phyloP scores from a whole-genome alignment of 805 yeast species.

The Spathaspora sp. region DNA sequence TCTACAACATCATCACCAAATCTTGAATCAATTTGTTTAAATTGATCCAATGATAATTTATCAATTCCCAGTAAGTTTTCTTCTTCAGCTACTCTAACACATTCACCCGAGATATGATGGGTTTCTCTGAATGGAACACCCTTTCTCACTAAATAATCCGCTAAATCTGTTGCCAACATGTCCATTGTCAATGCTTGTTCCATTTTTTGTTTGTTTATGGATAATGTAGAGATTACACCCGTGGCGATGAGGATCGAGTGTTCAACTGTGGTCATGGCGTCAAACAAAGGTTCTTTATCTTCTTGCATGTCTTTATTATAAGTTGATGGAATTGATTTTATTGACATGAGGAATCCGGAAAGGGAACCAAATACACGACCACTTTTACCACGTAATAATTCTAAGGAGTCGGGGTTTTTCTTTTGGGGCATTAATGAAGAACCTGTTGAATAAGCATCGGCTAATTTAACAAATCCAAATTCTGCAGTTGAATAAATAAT shows the following conservation, averaged over 20 bases:
- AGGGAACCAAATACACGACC: slow-evolving; percentile 96
- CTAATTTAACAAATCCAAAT: slow-evolving; percentile 88
- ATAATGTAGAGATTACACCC: slow-evolving; percentile 89
- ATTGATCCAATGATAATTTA: slow-evolving; percentile 72
- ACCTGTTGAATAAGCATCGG: slow-evolving; percentile 98
- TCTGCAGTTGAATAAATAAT: slow-evolving; percentile 96
- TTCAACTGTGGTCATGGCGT: slow-evolving; percentile 82
- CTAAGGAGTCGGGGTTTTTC: slow-evolving; percentile 96
- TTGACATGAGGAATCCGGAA: slow-evolving; percentile 93
- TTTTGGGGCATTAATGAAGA: slow-evolving; percentile 98
- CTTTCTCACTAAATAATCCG: slow-evolving; percentile 94
- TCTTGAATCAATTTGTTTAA: slow-evolving; percentile 72
- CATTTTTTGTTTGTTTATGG: slow-evolving; percentile 74
- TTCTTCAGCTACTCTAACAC: slow-evolving; percentile 89
- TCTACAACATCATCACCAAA: slow-evolving; percentile 77
- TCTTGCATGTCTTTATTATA: slow-evolving; percentile 99
- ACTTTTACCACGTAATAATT: slow-evolving; percentile 91
- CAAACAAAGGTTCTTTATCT: slow-evolving; percentile 98
- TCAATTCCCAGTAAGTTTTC: slow-evolving; percentile 78
- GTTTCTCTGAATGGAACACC: slow-evolving; percentile 99
- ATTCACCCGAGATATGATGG: slow-evolving; percentile 97
- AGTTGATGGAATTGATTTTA: slow-evolving; percentile 96
- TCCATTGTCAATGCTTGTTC: slow-evolving; percentile 91
- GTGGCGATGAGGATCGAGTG: slow-evolving; percentile 94
- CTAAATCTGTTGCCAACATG: slow-evolving; percentile 97